phyloP scores from a whole-genome alignment of 306 rosid genomes.

The Canavalia ensiformis region DNA sequence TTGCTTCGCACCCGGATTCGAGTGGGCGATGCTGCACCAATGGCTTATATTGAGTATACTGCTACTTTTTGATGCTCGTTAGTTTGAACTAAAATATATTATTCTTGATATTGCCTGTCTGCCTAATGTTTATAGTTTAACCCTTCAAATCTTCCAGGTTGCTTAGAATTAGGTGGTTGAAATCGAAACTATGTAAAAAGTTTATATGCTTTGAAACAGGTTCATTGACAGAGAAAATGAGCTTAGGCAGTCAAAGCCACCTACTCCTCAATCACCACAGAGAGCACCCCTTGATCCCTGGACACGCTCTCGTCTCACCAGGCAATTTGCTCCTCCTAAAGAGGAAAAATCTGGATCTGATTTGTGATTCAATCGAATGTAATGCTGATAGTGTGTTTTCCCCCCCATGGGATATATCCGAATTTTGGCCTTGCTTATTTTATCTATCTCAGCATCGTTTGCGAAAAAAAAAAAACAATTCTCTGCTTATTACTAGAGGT shows the following conservation, averaged over 20 bases:
- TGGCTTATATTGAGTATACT: conserved; percentile 97
- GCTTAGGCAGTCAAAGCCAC: conserved; percentile 88
- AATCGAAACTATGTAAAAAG: conserved; percentile 1
- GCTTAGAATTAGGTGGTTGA: conserved; percentile 33
- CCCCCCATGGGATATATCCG: conserved; percentile 11
- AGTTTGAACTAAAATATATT: conserved; percentile 17
- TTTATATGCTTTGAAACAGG: conserved; percentile 57
- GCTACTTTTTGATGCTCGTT: conserved; percentile 35
- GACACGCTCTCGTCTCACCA: conserved; percentile 76
- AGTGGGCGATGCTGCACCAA: conserved; percentile 97
- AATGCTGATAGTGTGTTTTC: conserved; percentile 16
- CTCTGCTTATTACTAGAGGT: background rate
- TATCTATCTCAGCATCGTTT: conserved; percentile 13
- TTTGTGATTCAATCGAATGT: conserved; percentile 48
- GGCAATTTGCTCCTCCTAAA: conserved; percentile 85
- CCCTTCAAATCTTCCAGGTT: background rate
- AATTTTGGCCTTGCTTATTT: conserved; percentile 36
- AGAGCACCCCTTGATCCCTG: conserved; percentile 88
- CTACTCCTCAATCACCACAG: conserved; percentile 82
- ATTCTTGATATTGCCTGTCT: conserved; percentile 28
- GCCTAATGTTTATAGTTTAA: background rate
- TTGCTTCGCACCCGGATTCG: conserved; percentile 91
- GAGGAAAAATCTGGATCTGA: conserved; percentile 67
- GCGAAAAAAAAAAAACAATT: conserved; percentile 19
- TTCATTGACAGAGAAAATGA: conserved; percentile 86